Evolutionary conservation across 768 basidiomycete species (phyloP), one percentile per base, ranked within the genome.

Genomic region (Pluteus cervinus): DNA sequence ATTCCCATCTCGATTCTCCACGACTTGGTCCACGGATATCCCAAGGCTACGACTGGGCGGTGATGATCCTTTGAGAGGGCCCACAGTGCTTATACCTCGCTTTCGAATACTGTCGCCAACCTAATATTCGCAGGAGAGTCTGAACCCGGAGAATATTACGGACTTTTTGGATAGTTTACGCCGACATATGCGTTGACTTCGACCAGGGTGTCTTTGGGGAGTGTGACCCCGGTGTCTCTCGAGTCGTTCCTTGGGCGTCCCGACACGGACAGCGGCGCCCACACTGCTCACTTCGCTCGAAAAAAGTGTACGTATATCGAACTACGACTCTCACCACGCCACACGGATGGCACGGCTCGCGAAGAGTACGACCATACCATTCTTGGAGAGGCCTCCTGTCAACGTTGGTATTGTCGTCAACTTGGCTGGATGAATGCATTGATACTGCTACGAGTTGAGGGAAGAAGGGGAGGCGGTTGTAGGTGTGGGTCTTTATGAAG

Each of bases 401-500:
- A 58, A 65, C 24, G 78, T 73, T 0, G 78, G 75, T 1, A 53
- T 89, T 24, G 79, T 88, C 32, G 73, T 90, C 15, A 85, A 83
- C 37, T 45, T 90, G n/a, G 87, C 90, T 79, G 29, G 42, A 54
- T 18, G 81, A 87, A 44, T 75, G 77, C 42, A 52, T 89, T 2
- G 58, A 62, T 7, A 56, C 81, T 16, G 82, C 82, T 1, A 65
- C 70, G 9, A 52, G 58, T 39, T 51, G 91, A 39, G 79, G 65
- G 41, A 35, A 53, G 3, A 68, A 68, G 24, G 85, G 0, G 58
- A 78, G 32, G 65, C 79, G 5, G 64, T 91, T 3, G 80, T 89
- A 1, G 88, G 86, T 4, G 58, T 92, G 3, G 88, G 91, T 57
- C 57, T 92, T 2, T 90, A 86, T 46, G 88, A 89, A 0, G 73